These are phyloP conservation scores for Heterobasidion parviporum DNA, from an alignment of 1,284 basidiomycete species.

Conservation along the genomic window DNA sequence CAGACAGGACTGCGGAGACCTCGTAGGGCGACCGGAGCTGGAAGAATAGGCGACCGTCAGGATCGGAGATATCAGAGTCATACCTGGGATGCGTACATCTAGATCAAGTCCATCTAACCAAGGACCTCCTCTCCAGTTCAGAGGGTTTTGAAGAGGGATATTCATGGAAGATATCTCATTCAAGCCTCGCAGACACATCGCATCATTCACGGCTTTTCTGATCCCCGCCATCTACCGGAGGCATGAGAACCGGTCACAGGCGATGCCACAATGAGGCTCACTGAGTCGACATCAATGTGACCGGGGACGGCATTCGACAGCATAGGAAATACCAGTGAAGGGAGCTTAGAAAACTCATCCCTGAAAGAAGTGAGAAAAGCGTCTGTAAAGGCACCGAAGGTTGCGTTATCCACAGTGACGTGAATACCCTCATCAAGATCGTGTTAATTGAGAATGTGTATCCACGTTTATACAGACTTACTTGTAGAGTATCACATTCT, in stretches of 20 bases:
- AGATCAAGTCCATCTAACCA: constrained; percentile 36
- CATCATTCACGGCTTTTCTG: constrained; percentile 47
- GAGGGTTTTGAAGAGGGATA: constrained; percentile 47
- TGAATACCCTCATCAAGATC: constrained; percentile 51
- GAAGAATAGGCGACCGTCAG: constrained; percentile 6
- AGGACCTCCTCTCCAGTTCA: constrained; percentile 24
- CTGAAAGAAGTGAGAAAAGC: constrained; percentile 49
- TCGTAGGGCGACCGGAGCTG: constrained; percentile 41
- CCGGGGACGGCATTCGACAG: constrained; percentile 36
- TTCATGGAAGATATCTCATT: constrained; percentile 45
- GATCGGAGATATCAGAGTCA: constrained; percentile 1
- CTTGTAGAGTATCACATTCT: constrained; percentile 69
- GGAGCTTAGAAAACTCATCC: constrained; percentile 56
- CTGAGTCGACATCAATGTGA: constrained; percentile 32
- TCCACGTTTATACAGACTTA: constrained; percentile 15
- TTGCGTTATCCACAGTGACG: constrained; percentile 49
- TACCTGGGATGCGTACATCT: constrained; percentile 27
- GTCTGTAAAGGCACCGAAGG: constrained; percentile 57
- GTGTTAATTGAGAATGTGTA: background rate
- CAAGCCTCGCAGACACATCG: constrained; percentile 44
- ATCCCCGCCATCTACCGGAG: constrained; percentile 18
- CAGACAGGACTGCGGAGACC: constrained; percentile 55
- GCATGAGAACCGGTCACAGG: background rate
- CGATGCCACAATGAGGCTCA: constrained; percentile 18
- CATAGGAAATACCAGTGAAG: constrained; percentile 46